Conservation (phyloP, 352 stramenopile species). For the Globisporangium polare region DNA sequence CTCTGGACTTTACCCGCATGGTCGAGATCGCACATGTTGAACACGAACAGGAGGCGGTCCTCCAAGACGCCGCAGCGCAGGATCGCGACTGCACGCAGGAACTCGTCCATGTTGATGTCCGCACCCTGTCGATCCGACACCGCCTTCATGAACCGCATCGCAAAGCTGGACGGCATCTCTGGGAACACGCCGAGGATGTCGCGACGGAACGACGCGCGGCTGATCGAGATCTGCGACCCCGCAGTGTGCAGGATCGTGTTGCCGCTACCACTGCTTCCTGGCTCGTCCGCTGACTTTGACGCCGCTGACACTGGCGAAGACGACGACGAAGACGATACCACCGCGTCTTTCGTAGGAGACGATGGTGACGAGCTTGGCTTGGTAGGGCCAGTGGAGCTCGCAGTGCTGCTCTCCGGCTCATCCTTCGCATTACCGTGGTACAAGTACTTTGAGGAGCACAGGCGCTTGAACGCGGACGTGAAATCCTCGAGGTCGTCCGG, state of each 20-base stretch:
- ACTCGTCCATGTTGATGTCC: conserved; percentile 89
- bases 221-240: conserved; percentile 78
- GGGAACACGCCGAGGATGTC: conserved; percentile 87
- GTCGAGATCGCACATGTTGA: conserved; percentile 88
- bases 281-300: conserved; percentile 37
- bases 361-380: conserved; percentile 22
- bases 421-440: conserved; percentile 57
- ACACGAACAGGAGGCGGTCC: conserved; percentile 77
- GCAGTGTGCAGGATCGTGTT: conserved; percentile 61
- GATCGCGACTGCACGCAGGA: conserved; percentile 75
- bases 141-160: conserved; percentile 87
- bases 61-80: conserved; percentile 66
- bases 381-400: conserved; percentile 12
- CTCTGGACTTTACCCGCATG: conserved; percentile 84
- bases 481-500: conserved; percentile 63
- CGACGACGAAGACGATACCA: conserved; percentile 37
- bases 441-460: conserved; percentile 84
- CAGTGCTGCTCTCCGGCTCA: conserved; percentile 19
- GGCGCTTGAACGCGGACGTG: conserved; percentile 67
- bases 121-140: conserved; percentile 77
- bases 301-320: conserved; percentile 18
- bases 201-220: conserved; percentile 74
- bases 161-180: conserved; percentile 87
- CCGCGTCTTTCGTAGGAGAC: conserved; percentile 16
- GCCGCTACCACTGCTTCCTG: conserved; percentile 26